phyloP scores from a whole-genome alignment of 306 rosid genomes.

The Vigna unguiculata region DNA sequence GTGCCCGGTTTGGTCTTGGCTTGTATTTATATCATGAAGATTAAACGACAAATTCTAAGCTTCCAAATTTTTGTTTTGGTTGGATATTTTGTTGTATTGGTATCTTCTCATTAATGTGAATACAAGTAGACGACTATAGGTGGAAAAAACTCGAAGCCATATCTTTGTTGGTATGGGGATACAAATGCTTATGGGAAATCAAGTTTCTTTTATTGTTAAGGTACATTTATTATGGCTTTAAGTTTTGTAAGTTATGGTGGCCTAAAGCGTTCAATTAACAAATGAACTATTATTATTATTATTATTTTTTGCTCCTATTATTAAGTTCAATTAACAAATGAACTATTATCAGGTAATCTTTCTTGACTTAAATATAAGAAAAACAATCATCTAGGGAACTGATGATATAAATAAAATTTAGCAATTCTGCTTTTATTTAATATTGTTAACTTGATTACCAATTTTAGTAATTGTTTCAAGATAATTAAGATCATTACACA shows the following conservation, averaged over 20 bases:
- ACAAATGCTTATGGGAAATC: conserved; percentile 11
- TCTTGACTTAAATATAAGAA: no score
- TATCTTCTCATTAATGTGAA: conserved; percentile 43
- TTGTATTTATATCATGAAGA: conserved; percentile 90
- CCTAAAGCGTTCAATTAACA: conserved; percentile 10
- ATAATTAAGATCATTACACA: no score
- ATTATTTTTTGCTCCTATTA: neutral
- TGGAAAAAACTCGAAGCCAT: conserved; percentile 42
- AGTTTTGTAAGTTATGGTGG: conserved; percentile 18
- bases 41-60: conserved; percentile 42
- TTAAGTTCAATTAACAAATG: no score
- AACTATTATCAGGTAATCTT: no score
- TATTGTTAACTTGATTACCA: no score
- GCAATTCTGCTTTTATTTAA: no score
- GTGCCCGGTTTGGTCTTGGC: conserved; percentile 99
- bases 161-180: conserved; percentile 28
- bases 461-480: no score
- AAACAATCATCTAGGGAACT: no score
- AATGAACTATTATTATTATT: neutral
- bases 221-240: conserved; percentile 18
- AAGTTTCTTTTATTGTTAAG: conserved; percentile 27
- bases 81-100: conserved; percentile 22
- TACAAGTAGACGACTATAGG: conserved; percentile 32
- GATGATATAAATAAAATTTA: no score
- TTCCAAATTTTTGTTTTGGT: conserved; percentile 36